Conservation (phyloP, 805 yeast genomes). For the Cyberlindnera lachancei region DNA sequence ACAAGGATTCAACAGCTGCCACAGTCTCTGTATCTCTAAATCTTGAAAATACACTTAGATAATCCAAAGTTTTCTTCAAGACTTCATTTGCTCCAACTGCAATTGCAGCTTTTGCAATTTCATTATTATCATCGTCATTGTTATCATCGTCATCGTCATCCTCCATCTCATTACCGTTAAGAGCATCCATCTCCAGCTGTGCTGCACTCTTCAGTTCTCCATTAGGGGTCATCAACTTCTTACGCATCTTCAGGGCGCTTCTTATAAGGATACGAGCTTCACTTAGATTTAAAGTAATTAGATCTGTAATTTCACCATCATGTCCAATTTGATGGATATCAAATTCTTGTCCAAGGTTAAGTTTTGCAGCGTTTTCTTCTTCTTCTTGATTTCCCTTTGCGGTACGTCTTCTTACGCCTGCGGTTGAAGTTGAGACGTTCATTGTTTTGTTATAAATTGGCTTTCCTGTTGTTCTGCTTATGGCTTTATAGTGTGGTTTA, state of each 20-base stretch:
- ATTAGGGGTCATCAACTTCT: constrained; percentile 41
- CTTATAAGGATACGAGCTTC: constrained; percentile 88
- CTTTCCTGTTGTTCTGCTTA: background rate
- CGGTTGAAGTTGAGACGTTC: constrained; percentile 87
- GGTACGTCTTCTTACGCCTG: constrained; percentile 76
- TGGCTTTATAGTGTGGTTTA: too few species aligned
- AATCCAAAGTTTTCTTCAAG: constrained; percentile 84
- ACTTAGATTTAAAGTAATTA: constrained; percentile 79
- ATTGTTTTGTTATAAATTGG: constrained; percentile 30
- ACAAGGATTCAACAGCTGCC: constrained; percentile 83
- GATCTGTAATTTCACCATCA: constrained; percentile 66
- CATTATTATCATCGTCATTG: constrained; percentile 26
- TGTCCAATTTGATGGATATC: constrained; percentile 73
- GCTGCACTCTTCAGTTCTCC: constrained; percentile 28
- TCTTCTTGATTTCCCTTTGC: constrained; percentile 56
- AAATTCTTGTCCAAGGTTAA: constrained; percentile 91
- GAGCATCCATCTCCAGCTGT: constrained; percentile 16
- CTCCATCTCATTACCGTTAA: too few species aligned
- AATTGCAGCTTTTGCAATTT: constrained; percentile 34
- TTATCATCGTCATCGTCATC: constrained; percentile 25
- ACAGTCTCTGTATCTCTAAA: constrained; percentile 91
- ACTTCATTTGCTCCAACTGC: constrained; percentile 82
- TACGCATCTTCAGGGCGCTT: constrained; percentile 78
- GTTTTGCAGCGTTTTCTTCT: constrained; percentile 85
- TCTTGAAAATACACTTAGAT: constrained; percentile 76